Evolutionary conservation across 306 rosid species (phyloP).

Genomic region (Gynostemma pentaphyllum): DNA sequence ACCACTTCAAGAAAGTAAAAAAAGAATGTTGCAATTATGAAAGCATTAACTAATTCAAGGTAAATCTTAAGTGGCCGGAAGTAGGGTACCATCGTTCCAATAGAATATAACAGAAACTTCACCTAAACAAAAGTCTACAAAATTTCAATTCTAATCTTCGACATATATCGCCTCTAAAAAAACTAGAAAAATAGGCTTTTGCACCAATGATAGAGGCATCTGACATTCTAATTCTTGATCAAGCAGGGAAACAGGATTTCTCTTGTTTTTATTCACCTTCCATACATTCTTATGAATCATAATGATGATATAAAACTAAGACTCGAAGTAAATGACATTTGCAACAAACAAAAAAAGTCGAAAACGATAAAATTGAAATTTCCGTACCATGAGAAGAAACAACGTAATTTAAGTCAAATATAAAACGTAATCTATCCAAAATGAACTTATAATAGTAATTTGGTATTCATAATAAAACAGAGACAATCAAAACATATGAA

Average conservation of each 20-base stretch:
- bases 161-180: not conserved
- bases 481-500: not conserved
- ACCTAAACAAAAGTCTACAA: not conserved
- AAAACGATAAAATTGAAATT: not conserved
- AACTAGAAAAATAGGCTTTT: not conserved
- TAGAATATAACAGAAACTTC: not conserved
- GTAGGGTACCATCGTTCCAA: not conserved
- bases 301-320: not conserved
- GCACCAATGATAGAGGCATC: not conserved
- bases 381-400: not conserved
- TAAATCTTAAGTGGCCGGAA: not conserved
- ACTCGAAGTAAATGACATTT: not conserved
- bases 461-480: not conserved
- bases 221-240: not conserved
- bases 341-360: not conserved
- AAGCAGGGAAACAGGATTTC: not conserved
- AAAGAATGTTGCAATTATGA: not conserved
- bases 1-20: conserved; percentile 12
- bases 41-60: not conserved
- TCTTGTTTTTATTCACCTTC: not conserved
- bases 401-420: not conserved
- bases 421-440: not conserved
- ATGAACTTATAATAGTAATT: not conserved
- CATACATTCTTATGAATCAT: not conserved
- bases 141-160: not conserved